Base-by-base conservation (phyloP, 352 stramenopile genomes). In the Phytophthora litchii region DNA sequence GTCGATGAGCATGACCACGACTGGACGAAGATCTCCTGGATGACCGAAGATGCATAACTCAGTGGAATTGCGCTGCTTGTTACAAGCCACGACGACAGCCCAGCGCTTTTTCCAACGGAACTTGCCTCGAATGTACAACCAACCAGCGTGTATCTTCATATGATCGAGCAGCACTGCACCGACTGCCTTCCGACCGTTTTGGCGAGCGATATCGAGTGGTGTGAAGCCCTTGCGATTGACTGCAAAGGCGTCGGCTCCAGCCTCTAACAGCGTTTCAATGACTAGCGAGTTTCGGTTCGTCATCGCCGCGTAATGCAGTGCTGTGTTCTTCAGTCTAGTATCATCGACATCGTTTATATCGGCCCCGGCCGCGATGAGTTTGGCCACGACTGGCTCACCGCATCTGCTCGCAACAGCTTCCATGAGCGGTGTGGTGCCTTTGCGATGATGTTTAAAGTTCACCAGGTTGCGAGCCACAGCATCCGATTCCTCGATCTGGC, bases 381-480 rank as follows among this genome's bases (percentile, higher is more conserved):
- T 60, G 14, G 46, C 17, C 8, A 74, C 64, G 56, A 78, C 67
- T 9, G 67, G 68, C 25, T 75, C 72, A 37, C 82, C 72, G 10
- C 68, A 66, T 32, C 67, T 72, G 40, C 68, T 64, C 20, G 64
- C 67, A 34, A 81, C 81, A 8, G 83, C 84, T 21, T 70, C 66
- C 84, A 93, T 93, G 54, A 93, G 78, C 42, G 82, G 68, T 16
- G 81, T 89, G 14, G 78, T 83, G 57, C 75, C 72, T n/a, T 85
- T 78, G 27, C 60, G 60, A 25, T 74, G 60, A 27, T 74, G 68
- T 34, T 72, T 70, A 41, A 67, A 67, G 54, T 76, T 71, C 5
- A 74, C 64, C 7, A 71, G 50, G 34, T 76, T 76, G 34, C 64
- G 60, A 3, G 58, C 50, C 13, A 76, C 64, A 12, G 66, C 68